These are phyloP conservation scores for Metarhizium anisopliae DNA, from an alignment of 2,329 filamentous ascomycete genomes.

Conservation along the genomic window DNA sequence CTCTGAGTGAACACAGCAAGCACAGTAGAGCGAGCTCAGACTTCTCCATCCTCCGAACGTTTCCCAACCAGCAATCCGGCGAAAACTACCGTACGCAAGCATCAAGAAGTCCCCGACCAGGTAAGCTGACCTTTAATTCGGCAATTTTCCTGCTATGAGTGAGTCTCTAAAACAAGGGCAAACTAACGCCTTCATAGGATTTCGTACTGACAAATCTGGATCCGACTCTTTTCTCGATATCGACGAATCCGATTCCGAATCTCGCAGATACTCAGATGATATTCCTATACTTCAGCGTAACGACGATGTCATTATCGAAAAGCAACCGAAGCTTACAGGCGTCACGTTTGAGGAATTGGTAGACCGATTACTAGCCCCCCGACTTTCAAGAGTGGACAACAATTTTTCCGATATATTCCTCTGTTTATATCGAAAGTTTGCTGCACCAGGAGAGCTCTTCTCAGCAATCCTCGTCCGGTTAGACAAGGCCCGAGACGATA, in stretches of 20 bases:
- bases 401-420: constrained; percentile 87
- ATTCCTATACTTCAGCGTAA: constrained; percentile 57
- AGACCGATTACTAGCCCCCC: constrained; percentile 74
- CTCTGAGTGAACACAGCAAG: constrained; percentile 52
- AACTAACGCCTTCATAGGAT: constrained; percentile 41
- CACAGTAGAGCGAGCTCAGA: constrained; percentile 66
- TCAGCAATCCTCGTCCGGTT: constrained; percentile 69
- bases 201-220: constrained; percentile 39
- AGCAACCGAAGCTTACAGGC: constrained; percentile 40
- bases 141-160: background rate
- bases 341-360: constrained; percentile 64
- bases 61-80: constrained; percentile 37
- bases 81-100: constrained; percentile 22
- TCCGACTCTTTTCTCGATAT: constrained; percentile 54
- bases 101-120: constrained; percentile 23
- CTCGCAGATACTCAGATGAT: constrained; percentile 56
- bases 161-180: constrained; percentile 8
- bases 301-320: constrained; percentile 50
- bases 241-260: constrained; percentile 62
- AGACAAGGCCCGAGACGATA: constrained; percentile 59
- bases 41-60: constrained; percentile 49
- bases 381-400: constrained; percentile 75
- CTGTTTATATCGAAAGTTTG: constrained; percentile 90
- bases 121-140: constrained; percentile 10
- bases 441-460: constrained; percentile 70